Base-by-base conservation (phyloP, 495 filamentous ascomycete species). In the Pyronema domesticum region DNA sequence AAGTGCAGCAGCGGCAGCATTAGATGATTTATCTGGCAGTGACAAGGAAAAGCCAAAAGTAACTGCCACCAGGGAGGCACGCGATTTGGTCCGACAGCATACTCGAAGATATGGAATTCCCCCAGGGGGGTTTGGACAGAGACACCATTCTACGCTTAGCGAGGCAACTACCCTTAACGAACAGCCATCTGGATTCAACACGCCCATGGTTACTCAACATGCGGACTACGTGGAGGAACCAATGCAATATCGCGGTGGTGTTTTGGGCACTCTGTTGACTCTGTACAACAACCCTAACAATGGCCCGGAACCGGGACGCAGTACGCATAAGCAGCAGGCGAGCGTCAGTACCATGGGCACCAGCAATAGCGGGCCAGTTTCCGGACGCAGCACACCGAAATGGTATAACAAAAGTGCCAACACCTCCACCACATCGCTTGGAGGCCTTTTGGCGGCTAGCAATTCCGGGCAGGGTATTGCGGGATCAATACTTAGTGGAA, bases 191-290 rank as follows among this genome's bases (percentile, higher is more conserved):
- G 54, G 37, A 37, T 53, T 9, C 39, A 9, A 57, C 19, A 55
- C 59, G 6, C 46, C 60, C n/a, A 59, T 51, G 23, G 69, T 50
- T 37, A 46, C 19, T 37, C 54, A 54, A 13, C 60, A 74, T 50
- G 77, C 85, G 52, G 72, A 75, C 44, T 88, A 85, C 59, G 73
- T 85, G 6, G 78, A 81, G 40, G 73, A 73, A 11, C 87, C 85
- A 3, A 65, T 73, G 6, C 74, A 82, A 47, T 91, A 84, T 64
- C 82, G 80, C 44, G 79, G 80, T 37, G 86, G 89, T 33, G 76
- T 93, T 44, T 71, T 96, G 7, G 79, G 81, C 5, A 83, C 79
- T 7, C 69, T 96, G 2, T 70, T 95, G 52, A 93, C 85, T 66
- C 73, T 94, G 9, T 82, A 89, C 60, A 75, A 76, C 51, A 53